Base-by-base conservation (phyloP, 306 rosid species). In the Quercus variabilis region DNA sequence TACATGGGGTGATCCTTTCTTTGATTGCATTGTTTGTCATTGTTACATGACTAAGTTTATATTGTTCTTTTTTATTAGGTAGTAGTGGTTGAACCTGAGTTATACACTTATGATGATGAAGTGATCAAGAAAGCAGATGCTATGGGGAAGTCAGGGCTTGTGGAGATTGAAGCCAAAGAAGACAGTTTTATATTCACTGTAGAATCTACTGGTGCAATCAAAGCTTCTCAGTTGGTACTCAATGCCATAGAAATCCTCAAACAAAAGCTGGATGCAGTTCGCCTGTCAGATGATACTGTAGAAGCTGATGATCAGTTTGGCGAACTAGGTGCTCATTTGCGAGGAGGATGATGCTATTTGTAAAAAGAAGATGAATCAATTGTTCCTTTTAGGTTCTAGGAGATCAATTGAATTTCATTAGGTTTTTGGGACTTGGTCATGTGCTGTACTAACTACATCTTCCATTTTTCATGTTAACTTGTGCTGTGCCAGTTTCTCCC, bases 251-350 rank as follows among this genome's bases (percentile, higher is more conserved):
- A 96, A 82, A 79, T 96, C 74, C 93, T 96, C 77, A 96, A 91
- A 86, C 97, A 89, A 77, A 96, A 96, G 86, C 84, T 96, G 63
- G 99, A 93, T 71, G 99, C 97, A 8, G 97, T 95, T 55, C 93
- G 98, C 83, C 90, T 91, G 20, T 93, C 99, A 4, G 98, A 93
- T 30, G 98, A 95, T 76, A 95, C 98, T 0, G 97, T 91, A 14
- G 98, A 93, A 82, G 97, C 98, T 1, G 96, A 90, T 73, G 99
- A 95, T 76, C 99, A 93, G 63, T 95, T 95, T 82, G 99, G 99
- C 15, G 99, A 95, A 86, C 85, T 95, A 11, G 97, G 98, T 80
- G 98, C 99, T 15, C 99, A 93, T 81, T 80, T 95, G 97, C 88
- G 98, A 76, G 99, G 99, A 74, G 98, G 99, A 72, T 95, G 86